A percentile compares a stretch with the other conserved stretches of the same genome.
Conservation (phyloP, 495 filamentous ascomycete genomes). For the Bathelium albidoporum region DNA sequence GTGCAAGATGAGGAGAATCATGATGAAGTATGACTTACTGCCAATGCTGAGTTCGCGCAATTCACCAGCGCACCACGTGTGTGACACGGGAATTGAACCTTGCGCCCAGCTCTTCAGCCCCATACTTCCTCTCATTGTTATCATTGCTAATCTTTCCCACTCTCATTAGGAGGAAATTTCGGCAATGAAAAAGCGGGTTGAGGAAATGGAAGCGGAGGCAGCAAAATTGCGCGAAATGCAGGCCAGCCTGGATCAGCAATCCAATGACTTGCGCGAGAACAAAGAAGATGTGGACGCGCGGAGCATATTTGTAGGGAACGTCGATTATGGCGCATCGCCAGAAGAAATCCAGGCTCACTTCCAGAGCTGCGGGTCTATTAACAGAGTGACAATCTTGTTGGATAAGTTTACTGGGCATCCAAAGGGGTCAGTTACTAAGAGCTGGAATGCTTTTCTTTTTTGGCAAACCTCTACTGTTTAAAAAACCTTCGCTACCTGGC, state of each 20-base stretch:
- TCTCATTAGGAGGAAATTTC: slow-evolving; percentile 73
- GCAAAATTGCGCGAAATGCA: slow-evolving; percentile 97
- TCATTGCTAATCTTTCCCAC: slow-evolving; percentile 16
- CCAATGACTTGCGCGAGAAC: slow-evolving; percentile 72
- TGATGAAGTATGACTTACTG: slow-evolving; percentile 19
- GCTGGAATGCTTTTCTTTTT: slow-evolving; percentile 18
- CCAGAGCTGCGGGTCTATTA: slow-evolving; percentile 94
- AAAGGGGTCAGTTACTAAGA: slow-evolving; percentile 67
- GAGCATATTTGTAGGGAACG: slow-evolving; percentile 97
- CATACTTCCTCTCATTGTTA: background rate
- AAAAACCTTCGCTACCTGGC: slow-evolving; percentile 38
- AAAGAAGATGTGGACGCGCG: slow-evolving; percentile 93
- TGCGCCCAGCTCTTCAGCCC: background rate
- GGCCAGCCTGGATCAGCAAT: slow-evolving; percentile 72
- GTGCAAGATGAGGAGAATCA: slow-evolving; percentile 22
- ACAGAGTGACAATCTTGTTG: slow-evolving; percentile 92
- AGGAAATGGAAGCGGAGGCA: slow-evolving; percentile 98
- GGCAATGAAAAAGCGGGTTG: slow-evolving; percentile 94
- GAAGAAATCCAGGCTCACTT: slow-evolving; percentile 99
- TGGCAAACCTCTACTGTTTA: slow-evolving; percentile 3
- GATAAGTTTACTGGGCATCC: slow-evolving; percentile 98
- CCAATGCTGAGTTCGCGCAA: background rate
- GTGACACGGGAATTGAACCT: background rate
- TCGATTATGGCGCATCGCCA: slow-evolving; percentile 94
- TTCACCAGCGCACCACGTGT: background rate